A percentile compares a stretch with the other conserved stretches of the same genome.
These are phyloP conservation scores for Dactylellina leptospora DNA, from an alignment of 2,329 filamentous ascomycete species.

Conservation along the genomic window DNA sequence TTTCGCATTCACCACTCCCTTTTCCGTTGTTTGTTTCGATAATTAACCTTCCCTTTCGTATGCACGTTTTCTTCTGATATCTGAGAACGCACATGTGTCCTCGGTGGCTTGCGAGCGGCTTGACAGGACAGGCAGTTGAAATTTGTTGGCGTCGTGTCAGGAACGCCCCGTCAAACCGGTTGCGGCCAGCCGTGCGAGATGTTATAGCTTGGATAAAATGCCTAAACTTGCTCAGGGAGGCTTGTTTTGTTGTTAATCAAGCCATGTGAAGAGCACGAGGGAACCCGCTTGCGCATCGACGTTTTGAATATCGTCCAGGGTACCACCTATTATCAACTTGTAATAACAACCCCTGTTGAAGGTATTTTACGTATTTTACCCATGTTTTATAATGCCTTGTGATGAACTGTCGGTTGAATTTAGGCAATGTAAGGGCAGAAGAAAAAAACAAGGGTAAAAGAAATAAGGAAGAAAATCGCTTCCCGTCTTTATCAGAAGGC, in stretches of 20 bases:
- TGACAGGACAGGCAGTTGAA: background rate
- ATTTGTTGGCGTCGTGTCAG: background rate
- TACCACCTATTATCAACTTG: slow-evolving; percentile 13
- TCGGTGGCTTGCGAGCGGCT: background rate
- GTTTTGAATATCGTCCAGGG: too few relatives aligned
- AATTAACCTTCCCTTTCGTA: background rate
- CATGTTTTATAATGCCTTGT: too few relatives aligned
- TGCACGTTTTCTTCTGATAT: too few relatives aligned
- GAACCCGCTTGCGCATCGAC: background rate
- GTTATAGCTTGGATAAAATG: background rate
- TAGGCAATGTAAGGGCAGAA: background rate
- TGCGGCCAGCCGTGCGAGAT: background rate
- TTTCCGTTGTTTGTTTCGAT: too few relatives aligned
- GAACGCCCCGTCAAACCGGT: too few relatives aligned
- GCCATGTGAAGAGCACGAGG: slow-evolving; percentile 43
- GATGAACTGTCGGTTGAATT: background rate
- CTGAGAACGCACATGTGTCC: too few relatives aligned
- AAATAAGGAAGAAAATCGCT: too few relatives aligned
- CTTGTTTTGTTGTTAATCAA: too few relatives aligned
- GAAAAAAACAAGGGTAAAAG: too few relatives aligned
- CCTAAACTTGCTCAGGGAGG: too few relatives aligned
- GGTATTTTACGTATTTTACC: slow-evolving; percentile 15
- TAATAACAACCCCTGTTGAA: slow-evolving; percentile 17
- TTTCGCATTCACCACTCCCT: too few relatives aligned
- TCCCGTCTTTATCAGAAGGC: background rate